Evolutionary conservation across 2,329 filamentous ascomycete genomes (phyloP).

Genomic region (Zymoseptoria ardabiliae): DNA sequence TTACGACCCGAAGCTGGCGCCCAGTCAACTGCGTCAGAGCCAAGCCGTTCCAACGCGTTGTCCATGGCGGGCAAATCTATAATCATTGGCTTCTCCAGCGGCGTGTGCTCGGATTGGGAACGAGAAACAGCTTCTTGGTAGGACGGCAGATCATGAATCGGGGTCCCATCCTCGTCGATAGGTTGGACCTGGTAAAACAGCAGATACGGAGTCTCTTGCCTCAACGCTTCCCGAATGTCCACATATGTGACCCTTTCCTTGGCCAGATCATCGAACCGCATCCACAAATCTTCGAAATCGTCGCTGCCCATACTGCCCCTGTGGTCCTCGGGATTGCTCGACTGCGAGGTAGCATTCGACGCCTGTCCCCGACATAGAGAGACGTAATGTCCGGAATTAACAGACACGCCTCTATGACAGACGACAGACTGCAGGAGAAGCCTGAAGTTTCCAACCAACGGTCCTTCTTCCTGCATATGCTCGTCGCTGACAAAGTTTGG

Average conservation of each 20-base stretch:
- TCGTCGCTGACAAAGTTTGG: constrained; percentile 88
- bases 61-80: constrained; percentile 15
- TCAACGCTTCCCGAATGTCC: constrained; percentile 69
- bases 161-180: constrained; percentile 59
- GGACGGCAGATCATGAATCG: constrained; percentile 31
- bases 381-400: constrained; percentile 88
- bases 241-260: constrained; percentile 65
- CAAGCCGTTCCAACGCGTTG: constrained; percentile 11
- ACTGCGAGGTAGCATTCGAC: constrained; percentile 29
- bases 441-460: constrained; percentile 82
- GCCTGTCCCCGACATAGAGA: constrained; percentile 71
- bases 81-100: constrained; percentile 22
- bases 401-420: constrained; percentile 78
- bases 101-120: constrained; percentile 20
- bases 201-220: constrained; percentile 85
- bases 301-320: constrained; percentile 30
- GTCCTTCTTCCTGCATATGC: constrained; percentile 57
- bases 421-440: constrained; percentile 85
- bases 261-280: constrained; percentile 85
- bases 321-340: constrained; percentile 37
- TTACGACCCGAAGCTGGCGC: constrained; percentile 13
- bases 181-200: constrained; percentile 93
- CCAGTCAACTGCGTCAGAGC: constrained; percentile 17
- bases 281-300: constrained; percentile 71
- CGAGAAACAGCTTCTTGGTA: constrained; percentile 35